Percentiles rank a stretch among this genome's conserved stretches.
phyloP scores from a whole-genome alignment of 1,139 yeast species.

The Chernovozyma aurita region DNA sequence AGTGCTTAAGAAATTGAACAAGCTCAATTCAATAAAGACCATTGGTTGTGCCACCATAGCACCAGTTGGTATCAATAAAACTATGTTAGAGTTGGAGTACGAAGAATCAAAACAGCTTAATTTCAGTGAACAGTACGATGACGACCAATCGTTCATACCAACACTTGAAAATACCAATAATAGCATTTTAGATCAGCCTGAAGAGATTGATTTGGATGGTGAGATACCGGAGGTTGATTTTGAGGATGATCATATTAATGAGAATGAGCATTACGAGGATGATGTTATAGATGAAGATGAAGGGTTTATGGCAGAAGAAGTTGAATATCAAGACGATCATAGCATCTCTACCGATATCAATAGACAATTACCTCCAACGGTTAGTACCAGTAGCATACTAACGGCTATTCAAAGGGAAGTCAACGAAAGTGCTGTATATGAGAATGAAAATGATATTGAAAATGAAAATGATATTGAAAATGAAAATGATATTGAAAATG shows the following conservation, averaged over 20 bases:
- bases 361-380: conserved; percentile 8
- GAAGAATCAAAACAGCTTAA: conserved; percentile 17
- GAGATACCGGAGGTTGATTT: conserved; percentile 42
- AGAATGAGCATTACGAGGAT: conserved; percentile 12
- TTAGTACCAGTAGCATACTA: conserved; percentile 13
- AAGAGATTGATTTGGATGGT: conserved; percentile 43
- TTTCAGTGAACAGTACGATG: conserved; percentile 10
- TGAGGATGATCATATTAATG: conserved; percentile 13
- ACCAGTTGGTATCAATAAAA: conserved; percentile 54
- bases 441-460: conserved; percentile 5
- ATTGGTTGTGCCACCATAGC: conserved; percentile 47
- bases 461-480: conserved; percentile 5
- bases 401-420: conserved; percentile 13
- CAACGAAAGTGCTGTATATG: conserved; percentile 3
- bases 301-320: conserved; percentile 55
- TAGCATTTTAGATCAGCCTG: conserved; percentile 9
- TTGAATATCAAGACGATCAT: conserved; percentile 55
- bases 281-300: conserved; percentile 27
- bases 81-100: conserved; percentile 45
- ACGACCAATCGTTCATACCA: conserved; percentile 9
- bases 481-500: conserved; percentile 8
- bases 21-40: conserved; percentile 38
- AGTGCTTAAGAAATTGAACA: conserved; percentile 34
- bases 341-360: conserved; percentile 3
- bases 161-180: conserved; percentile 11